phyloP scores from a whole-genome alignment of 306 rosid species.

The Psophocarpus tetragonolobus region DNA sequence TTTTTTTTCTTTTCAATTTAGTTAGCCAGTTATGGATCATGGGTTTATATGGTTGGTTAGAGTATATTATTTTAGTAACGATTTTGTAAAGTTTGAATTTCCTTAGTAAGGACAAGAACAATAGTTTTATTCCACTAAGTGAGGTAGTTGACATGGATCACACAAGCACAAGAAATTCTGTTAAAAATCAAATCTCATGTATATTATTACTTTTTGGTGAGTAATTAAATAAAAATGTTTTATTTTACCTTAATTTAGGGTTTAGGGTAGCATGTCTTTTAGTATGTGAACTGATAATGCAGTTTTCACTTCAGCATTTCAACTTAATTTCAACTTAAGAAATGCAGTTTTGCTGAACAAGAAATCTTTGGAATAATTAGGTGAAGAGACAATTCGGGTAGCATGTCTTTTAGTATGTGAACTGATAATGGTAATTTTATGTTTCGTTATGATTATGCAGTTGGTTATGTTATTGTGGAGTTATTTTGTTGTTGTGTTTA shows the following conservation, averaged over 20 bases:
- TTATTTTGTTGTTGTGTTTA: conserved; percentile 72
- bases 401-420: neutral
- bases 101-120: neutral
- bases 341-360: neutral
- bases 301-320: no score
- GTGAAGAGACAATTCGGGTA: neutral
- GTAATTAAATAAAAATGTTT: neutral
- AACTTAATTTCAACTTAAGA: no score
- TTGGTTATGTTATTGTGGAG: conserved; percentile 81
- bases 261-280: neutral
- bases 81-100: neutral
- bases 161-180: neutral
- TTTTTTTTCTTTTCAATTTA: neutral
- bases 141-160: neutral
- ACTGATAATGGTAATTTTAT: conserved; percentile 7
- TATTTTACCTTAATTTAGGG: no score
- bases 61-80: neutral
- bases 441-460: conserved; percentile 46
- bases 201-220: neutral
- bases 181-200: neutral
- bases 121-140: neutral
- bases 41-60: neutral
- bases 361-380: neutral
- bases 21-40: neutral
- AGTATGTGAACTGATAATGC: neutral